phyloP scores from a whole-genome alignment of 2,329 filamentous ascomycete genomes.

The Aureobasidium sp. region DNA sequence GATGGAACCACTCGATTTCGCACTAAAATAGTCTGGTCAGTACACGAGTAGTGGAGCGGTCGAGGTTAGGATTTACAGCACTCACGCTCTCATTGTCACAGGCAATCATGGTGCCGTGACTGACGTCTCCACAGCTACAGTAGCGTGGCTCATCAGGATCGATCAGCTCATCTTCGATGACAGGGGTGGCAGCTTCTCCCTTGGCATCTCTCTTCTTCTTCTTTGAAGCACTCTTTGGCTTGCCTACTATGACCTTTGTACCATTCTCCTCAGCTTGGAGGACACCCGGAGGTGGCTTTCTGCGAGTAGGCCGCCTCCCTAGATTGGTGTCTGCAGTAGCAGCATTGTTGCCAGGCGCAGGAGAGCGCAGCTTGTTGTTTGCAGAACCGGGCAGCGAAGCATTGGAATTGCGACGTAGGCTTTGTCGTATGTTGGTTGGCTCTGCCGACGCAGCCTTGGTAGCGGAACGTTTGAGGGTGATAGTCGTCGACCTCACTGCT shows the following conservation, averaged over 20 bases:
- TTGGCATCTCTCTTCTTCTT: slow-evolving; percentile 47
- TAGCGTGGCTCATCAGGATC: slow-evolving; percentile 69
- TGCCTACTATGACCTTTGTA: slow-evolving; percentile 60
- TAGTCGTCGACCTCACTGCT: slow-evolving; percentile 19
- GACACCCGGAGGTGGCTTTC: slow-evolving; percentile 63
- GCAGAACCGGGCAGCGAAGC: slow-evolving; percentile 32
- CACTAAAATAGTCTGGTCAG: slow-evolving; percentile 41
- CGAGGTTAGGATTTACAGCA: slow-evolving; percentile 48
- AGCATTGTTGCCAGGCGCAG: slow-evolving; percentile 14
- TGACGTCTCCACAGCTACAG: slow-evolving; percentile 70
- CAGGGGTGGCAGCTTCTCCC: slow-evolving; percentile 18
- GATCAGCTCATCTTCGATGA: slow-evolving; percentile 39
- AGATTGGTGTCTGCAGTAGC: slow-evolving; percentile 13
- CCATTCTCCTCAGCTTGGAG: slow-evolving; percentile 53
- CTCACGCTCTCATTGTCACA: slow-evolving; percentile 72
- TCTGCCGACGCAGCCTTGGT: slow-evolving; percentile 42
- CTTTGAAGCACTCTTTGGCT: slow-evolving; percentile 58
- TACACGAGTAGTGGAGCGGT: not conserved
- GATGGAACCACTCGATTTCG: slow-evolving; percentile 77
- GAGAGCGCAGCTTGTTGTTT: slow-evolving; percentile 15
- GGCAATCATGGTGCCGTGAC: slow-evolving; percentile 73
- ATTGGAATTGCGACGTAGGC: slow-evolving; percentile 37
- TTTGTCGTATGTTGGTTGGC: slow-evolving; percentile 33
- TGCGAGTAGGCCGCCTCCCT: slow-evolving; percentile 40
- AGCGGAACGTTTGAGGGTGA: slow-evolving; percentile 29